Base-by-base conservation (phyloP, 257 asterid species). In the Dorcoceras hygrometricum region DNA sequence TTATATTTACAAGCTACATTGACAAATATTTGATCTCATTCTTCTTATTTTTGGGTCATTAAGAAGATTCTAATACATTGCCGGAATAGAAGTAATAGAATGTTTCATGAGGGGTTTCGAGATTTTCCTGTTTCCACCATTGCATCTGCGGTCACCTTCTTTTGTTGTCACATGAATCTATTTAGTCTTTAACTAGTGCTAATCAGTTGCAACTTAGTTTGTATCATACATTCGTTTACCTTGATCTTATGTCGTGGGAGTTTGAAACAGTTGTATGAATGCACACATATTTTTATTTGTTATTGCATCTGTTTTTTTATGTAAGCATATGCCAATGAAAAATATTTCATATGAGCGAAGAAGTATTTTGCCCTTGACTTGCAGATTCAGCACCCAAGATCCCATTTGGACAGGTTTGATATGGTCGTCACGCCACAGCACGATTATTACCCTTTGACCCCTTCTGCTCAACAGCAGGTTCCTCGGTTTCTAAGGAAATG, bases 311-410 rank as follows among this genome's bases (percentile, higher is more conserved):
- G 5, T 43, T 39, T 5, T n/a, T 57, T 32, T 25, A 71, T 58
- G 62, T 46, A 28, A 25, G 12, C 59, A 55, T 23, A 22, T 59
- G 24, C 69, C 62, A 31, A 26, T 27, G 46, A 26, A 63, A 22
- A 55, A 51, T 68, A 31, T 66, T 14, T 19, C 20, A 26, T 6
- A 58, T 65, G 26, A 51, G 26, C 31, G 36, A 27, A 24, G 36
- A 50, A 28, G 20, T 56, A 51, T 69, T 22, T 31, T 70, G 53
- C 57, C 46, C 72, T 65, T 53, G 62, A 64, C 59, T 76, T 82
- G 69, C 96, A 94, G 99, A 83, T 94, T 85, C 99, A 94, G 82
- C 99, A 94, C 77, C 99, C 99, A 51, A 80, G 98, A 74, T 85
- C 96, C 68, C 89, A 73, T 72, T 81, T 94, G 82, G 90, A 90